Evolutionary conservation across 768 basidiomycete genomes (phyloP).

Genomic region (Kondoa subrosea): DNA sequence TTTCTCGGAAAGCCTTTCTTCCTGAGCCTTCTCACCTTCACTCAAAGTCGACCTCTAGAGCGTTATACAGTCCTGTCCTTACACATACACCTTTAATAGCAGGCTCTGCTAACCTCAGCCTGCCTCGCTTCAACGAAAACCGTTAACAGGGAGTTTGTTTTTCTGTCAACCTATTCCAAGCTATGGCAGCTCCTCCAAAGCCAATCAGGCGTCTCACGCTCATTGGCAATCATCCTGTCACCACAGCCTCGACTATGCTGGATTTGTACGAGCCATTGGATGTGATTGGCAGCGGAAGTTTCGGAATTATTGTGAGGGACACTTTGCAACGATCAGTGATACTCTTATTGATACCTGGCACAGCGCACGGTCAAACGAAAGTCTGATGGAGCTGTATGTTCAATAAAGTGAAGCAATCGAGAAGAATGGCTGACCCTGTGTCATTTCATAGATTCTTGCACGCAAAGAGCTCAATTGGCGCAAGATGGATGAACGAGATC

Average conservation of each 20-base stretch:
- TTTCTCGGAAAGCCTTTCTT: no score
- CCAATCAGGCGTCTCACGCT: constrained; percentile 17
- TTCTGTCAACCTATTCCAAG: no score
- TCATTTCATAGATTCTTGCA: constrained; percentile 20
- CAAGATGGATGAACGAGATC: constrained; percentile 84
- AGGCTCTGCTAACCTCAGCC: no score
- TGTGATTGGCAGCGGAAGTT: constrained; percentile 89
- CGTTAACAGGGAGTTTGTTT: no score
- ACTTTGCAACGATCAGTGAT: background rate
- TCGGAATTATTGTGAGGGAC: constrained; percentile 61
- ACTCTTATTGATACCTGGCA: background rate
- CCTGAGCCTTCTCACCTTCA: no score
- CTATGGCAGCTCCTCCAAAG: background rate
- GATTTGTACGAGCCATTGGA: constrained; percentile 74
- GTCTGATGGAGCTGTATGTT: constrained; percentile 15
- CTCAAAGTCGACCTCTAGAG: no score
- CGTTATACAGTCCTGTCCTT: no score
- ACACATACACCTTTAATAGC: no score
- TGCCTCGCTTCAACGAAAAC: no score
- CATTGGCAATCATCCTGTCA: constrained; percentile 21
- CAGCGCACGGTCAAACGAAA: background rate
- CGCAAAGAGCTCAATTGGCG: constrained; percentile 84
- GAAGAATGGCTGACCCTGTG: background rate
- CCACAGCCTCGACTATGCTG: constrained; percentile 31
- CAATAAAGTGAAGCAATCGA: no score